Base-by-base conservation (phyloP, 2,329 filamentous ascomycete species). In the Seiridium unicorne region DNA sequence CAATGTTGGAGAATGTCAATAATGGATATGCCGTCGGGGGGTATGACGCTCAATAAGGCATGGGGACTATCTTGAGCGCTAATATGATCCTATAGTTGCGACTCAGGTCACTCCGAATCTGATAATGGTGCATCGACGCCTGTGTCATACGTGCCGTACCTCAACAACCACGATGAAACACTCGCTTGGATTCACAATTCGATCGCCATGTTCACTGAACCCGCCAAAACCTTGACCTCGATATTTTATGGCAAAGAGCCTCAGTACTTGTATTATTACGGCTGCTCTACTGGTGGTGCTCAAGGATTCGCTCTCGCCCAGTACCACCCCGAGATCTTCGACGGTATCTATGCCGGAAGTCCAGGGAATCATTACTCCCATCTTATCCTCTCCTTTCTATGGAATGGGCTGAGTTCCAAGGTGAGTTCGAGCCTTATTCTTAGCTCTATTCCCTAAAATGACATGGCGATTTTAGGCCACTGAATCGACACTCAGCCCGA, bases 251-350 rank as follows among this genome's bases (percentile, higher is more conserved):
- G 62, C 5, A 44, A 60, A 46, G 42, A 60, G 10, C 69, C 73
- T 3, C 66, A 59, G 3, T 68, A 74, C 47, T 73, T 69, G 7
- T 79, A 78, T 61, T 79, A 77, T 60, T 63, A 66, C 34, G 76
- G 76, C 5, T 79, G 76, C 55, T 76, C 72, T 0, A 77, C 76
- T 3, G 77, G 76, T 6, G 77, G 77, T 7, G 72, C 72, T 5
- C 76, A 79, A 66, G 77, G 74, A 0, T 76, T 75, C 60, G 73
- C 76, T 34, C 63, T 76, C n/a, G 74, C 75, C 3, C 73, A 77
- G 55, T 74, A 66, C 13, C 72, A 78, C 58, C 76, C 77, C 0
- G 64, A 72, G 1, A 66, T 78, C 4, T 79, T 80, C 48, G 75
- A 79, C 61, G 77, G 77, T 1, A 77, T 79, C 5, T 65, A 73